A percentile compares a stretch with the other conserved stretches of the same genome.
phyloP scores from a whole-genome alignment of 225 moss, liverwort and hornwort species.

The Rhytidiadelphus loreus region DNA sequence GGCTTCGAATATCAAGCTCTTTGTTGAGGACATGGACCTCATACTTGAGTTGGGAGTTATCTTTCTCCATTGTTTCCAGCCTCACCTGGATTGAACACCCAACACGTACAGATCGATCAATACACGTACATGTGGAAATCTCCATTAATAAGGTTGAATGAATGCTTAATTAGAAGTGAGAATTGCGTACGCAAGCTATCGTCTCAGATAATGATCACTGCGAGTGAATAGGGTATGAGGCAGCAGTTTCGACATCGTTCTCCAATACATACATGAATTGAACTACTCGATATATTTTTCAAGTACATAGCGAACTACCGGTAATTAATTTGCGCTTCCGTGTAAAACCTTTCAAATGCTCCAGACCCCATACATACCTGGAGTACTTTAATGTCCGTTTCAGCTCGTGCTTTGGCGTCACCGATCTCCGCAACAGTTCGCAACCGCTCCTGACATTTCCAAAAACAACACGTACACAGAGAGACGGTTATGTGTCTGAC shows the following conservation, averaged over 20 bases:
- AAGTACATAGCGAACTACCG: neutral
- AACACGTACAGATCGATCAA: neutral
- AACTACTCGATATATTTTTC: neutral
- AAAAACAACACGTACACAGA: neutral
- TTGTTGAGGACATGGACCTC: constrained; percentile 64
- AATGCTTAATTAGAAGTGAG: neutral
- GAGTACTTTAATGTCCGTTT: constrained; percentile 47
- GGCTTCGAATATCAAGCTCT: constrained; percentile 62
- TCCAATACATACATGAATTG: neutral
- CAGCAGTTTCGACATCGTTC: neutral
- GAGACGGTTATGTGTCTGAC: neutral
- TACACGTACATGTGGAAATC: neutral
- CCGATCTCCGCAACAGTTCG: constrained; percentile 30
- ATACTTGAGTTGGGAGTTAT: constrained; percentile 54
- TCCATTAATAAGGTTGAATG: neutral
- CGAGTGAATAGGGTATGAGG: neutral
- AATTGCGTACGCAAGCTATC: neutral
- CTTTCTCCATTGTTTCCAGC: constrained; percentile 56
- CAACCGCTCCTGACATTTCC: constrained; percentile 33
- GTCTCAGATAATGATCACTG: neutral
- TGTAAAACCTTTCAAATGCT: neutral
- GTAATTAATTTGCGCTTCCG: neutral
- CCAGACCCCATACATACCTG: constrained; percentile 13
- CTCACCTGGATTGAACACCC: constrained; percentile 29
- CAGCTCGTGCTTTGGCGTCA: constrained; percentile 46